Conservation (phyloP, 768 basidiomycete genomes). For the Boletus subparvulus region DNA sequence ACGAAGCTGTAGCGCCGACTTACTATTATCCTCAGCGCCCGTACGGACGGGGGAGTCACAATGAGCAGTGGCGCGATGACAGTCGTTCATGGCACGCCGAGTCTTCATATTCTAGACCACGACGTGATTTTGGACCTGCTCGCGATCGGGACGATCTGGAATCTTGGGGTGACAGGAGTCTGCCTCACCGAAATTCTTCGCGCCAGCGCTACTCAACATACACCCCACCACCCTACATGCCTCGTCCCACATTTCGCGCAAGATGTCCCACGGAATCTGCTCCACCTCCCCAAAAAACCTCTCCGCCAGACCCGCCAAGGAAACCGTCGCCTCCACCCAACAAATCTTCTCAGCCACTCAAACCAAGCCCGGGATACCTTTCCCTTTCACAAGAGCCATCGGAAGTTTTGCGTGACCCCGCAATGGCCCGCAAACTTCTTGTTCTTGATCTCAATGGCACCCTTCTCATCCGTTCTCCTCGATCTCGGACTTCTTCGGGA, state of each 20-base stretch:
- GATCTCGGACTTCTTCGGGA: conserved; percentile 17
- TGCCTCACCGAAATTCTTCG: conserved; percentile 1
- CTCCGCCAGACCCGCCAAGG: not conserved
- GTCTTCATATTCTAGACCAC: conserved; percentile 11
- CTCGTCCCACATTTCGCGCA: conserved; percentile 8
- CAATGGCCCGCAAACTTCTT: conserved; percentile 56
- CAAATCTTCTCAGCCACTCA: not conserved
- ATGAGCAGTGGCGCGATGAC: conserved; percentile 13
- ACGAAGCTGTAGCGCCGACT: conserved; percentile 2
- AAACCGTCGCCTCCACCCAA: conserved; percentile 1
- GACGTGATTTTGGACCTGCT: conserved; percentile 2
- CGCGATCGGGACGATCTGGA: conserved; percentile 5
- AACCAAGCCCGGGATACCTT: conserved; percentile 40
- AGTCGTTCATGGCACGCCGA: conserved; percentile 9
- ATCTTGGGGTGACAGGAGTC: conserved; percentile 5
- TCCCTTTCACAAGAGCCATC: conserved; percentile 33
- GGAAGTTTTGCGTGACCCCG: conserved; percentile 22
- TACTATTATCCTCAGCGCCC: conserved; percentile 6
- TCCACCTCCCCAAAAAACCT: not conserved
- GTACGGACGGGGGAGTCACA: conserved; percentile 1
- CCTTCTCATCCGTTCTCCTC: conserved; percentile 56
- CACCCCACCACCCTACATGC: conserved; percentile 5
- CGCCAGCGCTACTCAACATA: conserved; percentile 12
- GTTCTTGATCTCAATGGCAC: conserved; percentile 71
- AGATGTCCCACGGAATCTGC: conserved; percentile 6